A percentile compares a stretch with the other conserved stretches of the same genome.
Evolutionary conservation across 352 stramenopile species (phyloP).

Genomic region (Globisporangium heterothallicum): DNA sequence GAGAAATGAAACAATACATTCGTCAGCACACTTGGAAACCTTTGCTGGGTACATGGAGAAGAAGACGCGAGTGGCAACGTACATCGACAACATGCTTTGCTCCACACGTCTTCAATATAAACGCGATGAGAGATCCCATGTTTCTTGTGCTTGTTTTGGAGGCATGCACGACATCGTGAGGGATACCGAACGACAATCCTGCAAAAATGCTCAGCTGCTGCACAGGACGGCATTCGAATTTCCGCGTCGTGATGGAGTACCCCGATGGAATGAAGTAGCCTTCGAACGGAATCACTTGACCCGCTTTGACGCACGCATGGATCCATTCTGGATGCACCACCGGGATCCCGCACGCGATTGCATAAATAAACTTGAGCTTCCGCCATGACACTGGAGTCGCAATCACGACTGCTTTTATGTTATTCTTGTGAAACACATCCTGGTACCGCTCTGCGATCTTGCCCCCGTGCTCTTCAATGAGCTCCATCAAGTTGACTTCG

Average conservation of each 20-base stretch:
- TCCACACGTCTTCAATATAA: conserved; percentile 60
- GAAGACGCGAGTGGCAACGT: conserved; percentile 4
- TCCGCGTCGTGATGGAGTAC: conserved; percentile 52
- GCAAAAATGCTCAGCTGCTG: conserved; percentile 56
- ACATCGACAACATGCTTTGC: conserved; percentile 56
- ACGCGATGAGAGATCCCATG: conserved; percentile 40
- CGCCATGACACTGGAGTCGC: conserved; percentile 68
- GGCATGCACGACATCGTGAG: conserved; percentile 31
- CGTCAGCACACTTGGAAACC: too few relatives aligned
- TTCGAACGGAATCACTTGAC: conserved; percentile 48
- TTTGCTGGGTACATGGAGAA: too few relatives aligned
- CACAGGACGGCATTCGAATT: conserved; percentile 52
- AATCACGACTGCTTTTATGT: conserved; percentile 61
- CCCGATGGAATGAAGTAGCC: conserved; percentile 67
- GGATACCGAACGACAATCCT: conserved; percentile 57
- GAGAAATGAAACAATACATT: conserved; percentile 3
- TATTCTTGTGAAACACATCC: conserved; percentile 41
- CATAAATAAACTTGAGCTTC: conserved; percentile 80
- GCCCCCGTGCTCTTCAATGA: conserved; percentile 66
- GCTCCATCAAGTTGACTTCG: conserved; percentile 36
- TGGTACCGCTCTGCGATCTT: conserved; percentile 44
- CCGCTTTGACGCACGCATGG: conserved; percentile 48
- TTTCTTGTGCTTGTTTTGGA: conserved; percentile 31
- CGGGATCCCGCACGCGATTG: conserved; percentile 72
- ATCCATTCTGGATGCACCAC: conserved; percentile 82